phyloP scores from a whole-genome alignment of 768 basidiomycete species.

The Rhodotorula paludigena region DNA sequence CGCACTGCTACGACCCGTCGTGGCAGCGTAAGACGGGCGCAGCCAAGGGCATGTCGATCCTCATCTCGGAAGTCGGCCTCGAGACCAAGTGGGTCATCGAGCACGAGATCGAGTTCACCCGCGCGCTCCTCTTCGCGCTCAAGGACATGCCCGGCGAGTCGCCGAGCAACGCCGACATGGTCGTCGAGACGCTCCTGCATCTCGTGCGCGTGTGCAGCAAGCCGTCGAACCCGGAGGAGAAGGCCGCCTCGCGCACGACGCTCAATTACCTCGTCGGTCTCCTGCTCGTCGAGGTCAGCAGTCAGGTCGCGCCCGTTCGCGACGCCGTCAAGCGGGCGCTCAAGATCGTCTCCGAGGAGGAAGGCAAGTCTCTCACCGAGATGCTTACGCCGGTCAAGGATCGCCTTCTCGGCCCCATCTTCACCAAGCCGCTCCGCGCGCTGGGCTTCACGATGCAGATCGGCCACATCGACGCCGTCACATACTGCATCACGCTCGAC shows the following conservation, averaged over 20 bases:
- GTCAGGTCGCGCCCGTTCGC: slow-evolving; percentile 77
- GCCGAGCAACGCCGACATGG: slow-evolving; percentile 71
- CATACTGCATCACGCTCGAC: slow-evolving; percentile 81
- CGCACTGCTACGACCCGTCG: slow-evolving; percentile 81
- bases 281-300: slow-evolving; percentile 74
- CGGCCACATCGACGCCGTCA: slow-evolving; percentile 93
- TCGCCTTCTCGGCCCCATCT: slow-evolving; percentile 80
- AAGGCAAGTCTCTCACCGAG: slow-evolving; percentile 65
- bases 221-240: slow-evolving; percentile 55
- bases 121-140: slow-evolving; percentile 80
- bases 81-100: slow-evolving; percentile 75
- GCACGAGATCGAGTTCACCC: slow-evolving; percentile 81
- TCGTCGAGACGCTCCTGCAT: slow-evolving; percentile 64
- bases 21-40: slow-evolving; percentile 89
- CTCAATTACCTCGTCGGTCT: slow-evolving; percentile 64
- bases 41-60: slow-evolving; percentile 73
- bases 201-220: slow-evolving; percentile 50
- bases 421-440: slow-evolving; percentile 91
- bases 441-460: slow-evolving; percentile 92
- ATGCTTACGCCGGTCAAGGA: slow-evolving; percentile 80
- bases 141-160: slow-evolving; percentile 91
- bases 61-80: slow-evolving; percentile 66
- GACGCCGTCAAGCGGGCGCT: slow-evolving; percentile 77
- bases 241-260: slow-evolving; percentile 45
- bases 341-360: slow-evolving; percentile 67